phyloP scores from a whole-genome alignment of 2,329 filamentous ascomycete genomes.

The Botryosphaeria dothidea region DNA sequence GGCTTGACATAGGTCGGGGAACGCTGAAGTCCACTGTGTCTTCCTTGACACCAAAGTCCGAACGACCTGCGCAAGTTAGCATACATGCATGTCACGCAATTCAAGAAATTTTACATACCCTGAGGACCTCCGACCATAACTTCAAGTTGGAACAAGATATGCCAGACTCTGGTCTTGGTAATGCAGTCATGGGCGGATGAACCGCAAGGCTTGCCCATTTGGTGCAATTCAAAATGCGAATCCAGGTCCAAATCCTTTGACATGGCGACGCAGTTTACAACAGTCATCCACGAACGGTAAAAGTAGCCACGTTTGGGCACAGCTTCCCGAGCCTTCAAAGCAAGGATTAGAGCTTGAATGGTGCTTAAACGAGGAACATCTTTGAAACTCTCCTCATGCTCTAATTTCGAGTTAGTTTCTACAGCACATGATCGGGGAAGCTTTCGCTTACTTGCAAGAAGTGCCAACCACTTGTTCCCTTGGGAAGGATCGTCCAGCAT shows the following conservation, averaged over 20 bases:
- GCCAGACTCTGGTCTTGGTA: slow-evolving; percentile 86
- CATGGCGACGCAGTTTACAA: slow-evolving; percentile 91
- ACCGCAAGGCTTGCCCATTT: slow-evolving; percentile 69
- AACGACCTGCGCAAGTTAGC: slow-evolving; percentile 56
- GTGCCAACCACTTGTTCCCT: slow-evolving; percentile 88
- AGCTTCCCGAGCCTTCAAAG: slow-evolving; percentile 90
- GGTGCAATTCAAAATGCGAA: slow-evolving; percentile 80
- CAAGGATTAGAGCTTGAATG: slow-evolving; percentile 81
- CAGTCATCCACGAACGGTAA: slow-evolving; percentile 95
- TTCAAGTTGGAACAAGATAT: slow-evolving; percentile 81
- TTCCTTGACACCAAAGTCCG: slow-evolving; percentile 73
- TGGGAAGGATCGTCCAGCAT: slow-evolving; percentile 81
- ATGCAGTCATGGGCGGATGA: slow-evolving; percentile 73
- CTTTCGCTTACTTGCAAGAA: slow-evolving; percentile 71
- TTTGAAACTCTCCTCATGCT: slow-evolving; percentile 91
- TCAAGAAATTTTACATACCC: slow-evolving; percentile 56
- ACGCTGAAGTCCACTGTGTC: slow-evolving; percentile 76
- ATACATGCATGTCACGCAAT: background rate
- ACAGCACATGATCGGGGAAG: background rate
- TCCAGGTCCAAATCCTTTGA: slow-evolving; percentile 87
- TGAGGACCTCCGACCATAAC: slow-evolving; percentile 92
- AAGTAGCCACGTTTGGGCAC: slow-evolving; percentile 92
- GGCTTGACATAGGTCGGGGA: slow-evolving; percentile 62
- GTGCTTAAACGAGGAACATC: slow-evolving; percentile 89
- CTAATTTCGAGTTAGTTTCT: slow-evolving; percentile 46